Evolutionary conservation across 495 filamentous ascomycete species (phyloP), one percentile per base, ranked within the genome.

Genomic region (Penicillium argentinense): DNA sequence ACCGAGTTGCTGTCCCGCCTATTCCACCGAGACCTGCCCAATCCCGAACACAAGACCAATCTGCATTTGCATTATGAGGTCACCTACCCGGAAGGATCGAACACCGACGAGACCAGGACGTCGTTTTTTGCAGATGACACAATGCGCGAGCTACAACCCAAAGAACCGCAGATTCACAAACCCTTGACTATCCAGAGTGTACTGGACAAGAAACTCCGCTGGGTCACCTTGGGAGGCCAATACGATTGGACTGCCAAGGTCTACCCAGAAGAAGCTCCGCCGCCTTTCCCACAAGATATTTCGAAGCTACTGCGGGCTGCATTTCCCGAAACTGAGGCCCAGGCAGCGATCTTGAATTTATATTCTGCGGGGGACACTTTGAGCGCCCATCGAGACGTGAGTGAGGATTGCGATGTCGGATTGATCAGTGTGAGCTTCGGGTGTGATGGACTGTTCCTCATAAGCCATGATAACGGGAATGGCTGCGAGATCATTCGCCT

Each of bases 201-300:
- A 30, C 71, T 96, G 2, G 74, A 83, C 25, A 85, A 84, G 50
- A 91, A 87, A 47, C 79, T 97, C 5, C 88, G 89, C 34, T 97
- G 92, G 93, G 78, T 95, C 11, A 96, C 92, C 5, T 76, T 97
- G 9, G 93, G 92, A 21, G 90, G 88, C 0, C 91, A 97, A 58
- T 96, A 97, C 67, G 86, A 97, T 66, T 96, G 92, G 92, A 91
- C 89, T 2, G 74, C 77, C 26, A 90, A 95, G 57, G 67, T 76
- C 21, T 96, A 97, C 61, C 89, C 91, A 0, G 56, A 64, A 2
- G 76, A 75, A 38, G 47, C 50, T 1, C 84, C 89, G n/a, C 87
- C 88, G 3, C 47, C 57, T 2, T 96, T 96, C 51, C 92, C 92
- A 3, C 29, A 49, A 3, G 90, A 96, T 58, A 77, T 93, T 46